Base-by-base conservation (phyloP, 768 basidiomycete species). In the Galerina sulciceps region DNA sequence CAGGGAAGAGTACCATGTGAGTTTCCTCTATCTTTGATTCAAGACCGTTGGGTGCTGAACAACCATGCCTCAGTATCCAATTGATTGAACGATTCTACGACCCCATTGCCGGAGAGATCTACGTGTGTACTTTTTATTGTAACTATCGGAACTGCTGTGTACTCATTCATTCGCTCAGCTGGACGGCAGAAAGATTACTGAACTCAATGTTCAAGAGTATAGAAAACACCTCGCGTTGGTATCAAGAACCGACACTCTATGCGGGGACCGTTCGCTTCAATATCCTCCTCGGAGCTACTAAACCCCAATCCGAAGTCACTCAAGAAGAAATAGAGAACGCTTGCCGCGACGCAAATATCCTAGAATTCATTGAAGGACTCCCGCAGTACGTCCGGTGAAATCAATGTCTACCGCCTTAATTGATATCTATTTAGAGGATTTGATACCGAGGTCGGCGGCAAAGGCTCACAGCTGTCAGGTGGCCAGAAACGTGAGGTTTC, bases 191-290 rank as follows among this genome's bases (percentile, higher is more conserved):
- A 82, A 85, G 52, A 89, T 96, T 69, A 79, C 82, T 6, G 85
- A 90, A 6, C 81, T 91, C 62, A 94, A 94, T 62, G 76, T 94
- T 38, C 85, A 91, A 61, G 90, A 91, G 49, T 98, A 96, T 79
- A 85, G 96, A 57, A 89, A 93, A 69, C 83, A 94, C 46, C 85
- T 97, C 20, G 90, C 94, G 0, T 77, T 97, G 22, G 95, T 98
- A 15, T 96, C 94, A 98, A 71, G 92, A 93, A 63, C 91, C 91
- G 26, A 93, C 89, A 0, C 77, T 98, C 6, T 98, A 97, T 69
- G 87, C 92, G 14, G 93, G 94, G 20, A 91, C 91, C 0, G 79
- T 97, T 58, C 89, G 90, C 22, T 96, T 96, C 76, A 98, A 98
- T 73, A 86, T 96, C 69, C 71, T 94, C 4, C 87, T 97, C 20